Conservation (phyloP, 176 grass and related monocot genomes). For the Aegilops speltoides region DNA sequence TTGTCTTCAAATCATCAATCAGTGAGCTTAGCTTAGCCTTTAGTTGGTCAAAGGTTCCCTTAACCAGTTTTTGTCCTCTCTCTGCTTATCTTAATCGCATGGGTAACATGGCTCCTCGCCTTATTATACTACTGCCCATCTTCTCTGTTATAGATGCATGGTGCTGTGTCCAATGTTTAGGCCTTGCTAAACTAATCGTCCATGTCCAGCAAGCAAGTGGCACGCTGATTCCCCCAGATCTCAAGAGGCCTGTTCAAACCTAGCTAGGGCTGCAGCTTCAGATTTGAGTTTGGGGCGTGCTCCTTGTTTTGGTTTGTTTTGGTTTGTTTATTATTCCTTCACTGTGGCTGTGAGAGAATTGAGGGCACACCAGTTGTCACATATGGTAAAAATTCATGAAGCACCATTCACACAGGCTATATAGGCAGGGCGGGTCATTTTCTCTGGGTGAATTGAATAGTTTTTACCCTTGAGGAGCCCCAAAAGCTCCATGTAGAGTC, state of each 20-base stretch:
- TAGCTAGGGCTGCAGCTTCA: constrained; percentile 2
- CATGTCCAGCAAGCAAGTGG: constrained; percentile 30
- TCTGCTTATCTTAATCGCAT: constrained; percentile 35
- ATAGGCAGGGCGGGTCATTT: background rate
- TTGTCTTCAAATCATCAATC: constrained; percentile 42
- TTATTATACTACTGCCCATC: constrained; percentile 38
- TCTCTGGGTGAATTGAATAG: background rate
- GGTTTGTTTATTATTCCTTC: constrained; percentile 19
- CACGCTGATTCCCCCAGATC: constrained; percentile 48
- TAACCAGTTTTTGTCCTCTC: constrained; percentile 67
- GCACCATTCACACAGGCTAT: background rate
- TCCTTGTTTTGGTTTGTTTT: constrained; percentile 34
- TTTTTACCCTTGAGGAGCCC: background rate
- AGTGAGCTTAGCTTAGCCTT: constrained; percentile 31
- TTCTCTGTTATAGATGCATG: constrained; percentile 43
- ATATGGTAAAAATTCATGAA: constrained; percentile 29
- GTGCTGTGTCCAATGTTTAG: constrained; percentile 47
- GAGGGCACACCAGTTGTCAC: background rate
- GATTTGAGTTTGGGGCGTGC: constrained; percentile 31
- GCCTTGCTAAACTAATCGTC: constrained; percentile 37
- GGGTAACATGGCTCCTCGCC: constrained; percentile 42
- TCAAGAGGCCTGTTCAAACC: constrained; percentile 33
- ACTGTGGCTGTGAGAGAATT: constrained; percentile 9
- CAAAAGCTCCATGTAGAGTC: constrained; percentile 15
- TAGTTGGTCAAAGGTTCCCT: constrained; percentile 81